Evolutionary conservation across 768 basidiomycete genomes (phyloP), one percentile per base, ranked within the genome.

Genomic region (Candolleomyces aberdarensis): DNA sequence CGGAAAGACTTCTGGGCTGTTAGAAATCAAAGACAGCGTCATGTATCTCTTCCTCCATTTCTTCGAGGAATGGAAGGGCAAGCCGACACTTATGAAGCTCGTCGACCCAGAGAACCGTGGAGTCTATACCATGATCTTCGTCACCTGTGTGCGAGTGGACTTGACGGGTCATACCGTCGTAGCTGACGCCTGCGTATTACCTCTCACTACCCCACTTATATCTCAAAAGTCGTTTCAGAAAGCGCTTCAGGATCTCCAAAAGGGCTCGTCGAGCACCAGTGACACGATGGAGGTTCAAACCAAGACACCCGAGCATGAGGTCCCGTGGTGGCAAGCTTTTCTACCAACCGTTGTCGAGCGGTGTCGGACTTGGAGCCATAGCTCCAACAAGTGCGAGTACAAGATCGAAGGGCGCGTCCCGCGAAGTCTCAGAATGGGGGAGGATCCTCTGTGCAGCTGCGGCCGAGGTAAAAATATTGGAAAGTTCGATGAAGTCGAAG

Each of bases 331-430:
- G 85, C 78, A 78, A 48, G 72, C 78, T 58, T 74, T 85, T 29
- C 67, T 87, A 1, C 84, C 84, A 3, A 71, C 73, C 9, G 64
- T 82, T 32, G 76, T 76, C 3, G 85, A 86, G 65, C 79, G 83
- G 46, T 84, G 83, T 60, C 77, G 83, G 20, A 75, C 70, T 0
- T 86, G 85, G 85, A 65, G 68, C 9, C 85, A 87, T 66, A 65
- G 59, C 15, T 6, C 36, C 11, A 32, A 64, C 2, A 67, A 67
- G 10, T 87, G 85, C 71, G 80, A 82, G 67, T 86, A 85, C 0
- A 9, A 48, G 40, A 64, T 15, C 19, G 60, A 53, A 52, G 74
- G 61, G 52, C 36, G 36, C 36, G 68, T 82, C 22, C 82, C 83
- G 0, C 68, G 79, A 3, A 68, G 70, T 32, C 63, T 66, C 9